Evolutionary conservation across 257 asterid genomes (phyloP).

Genomic region (Solanum neorickii): DNA sequence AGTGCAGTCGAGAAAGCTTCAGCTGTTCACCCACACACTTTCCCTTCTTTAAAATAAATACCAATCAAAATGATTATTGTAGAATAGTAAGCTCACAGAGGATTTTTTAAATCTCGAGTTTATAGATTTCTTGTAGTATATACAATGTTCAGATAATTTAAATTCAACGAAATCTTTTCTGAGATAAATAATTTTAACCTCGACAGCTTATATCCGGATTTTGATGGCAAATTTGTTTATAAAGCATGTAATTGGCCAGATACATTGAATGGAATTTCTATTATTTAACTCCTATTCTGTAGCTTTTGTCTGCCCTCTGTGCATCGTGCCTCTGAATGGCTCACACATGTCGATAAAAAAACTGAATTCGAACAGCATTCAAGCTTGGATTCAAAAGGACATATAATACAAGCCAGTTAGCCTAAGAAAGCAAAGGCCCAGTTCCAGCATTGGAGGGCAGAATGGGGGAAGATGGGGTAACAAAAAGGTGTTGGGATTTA

Average conservation of each 20-base stretch:
- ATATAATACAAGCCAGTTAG: not conserved
- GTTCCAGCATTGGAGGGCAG: not conserved
- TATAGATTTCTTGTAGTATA: not conserved
- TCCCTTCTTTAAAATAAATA: not conserved
- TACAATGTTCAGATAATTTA: not conserved
- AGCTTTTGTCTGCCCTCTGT: not conserved
- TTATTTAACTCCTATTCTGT: no score
- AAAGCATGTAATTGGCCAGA: not conserved
- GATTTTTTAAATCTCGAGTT: not conserved
- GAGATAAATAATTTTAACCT: not conserved
- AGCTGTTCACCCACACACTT: not conserved
- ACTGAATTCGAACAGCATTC: not conserved
- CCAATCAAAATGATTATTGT: not conserved
- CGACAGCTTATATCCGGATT: not conserved
- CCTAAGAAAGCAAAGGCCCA: not conserved
- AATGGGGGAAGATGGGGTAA: not conserved
- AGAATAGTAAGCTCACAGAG: not conserved
- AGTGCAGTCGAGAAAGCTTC: not conserved
- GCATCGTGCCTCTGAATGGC: not conserved
- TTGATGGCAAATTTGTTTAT: not conserved
- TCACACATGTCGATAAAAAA: not conserved
- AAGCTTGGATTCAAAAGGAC: not conserved
- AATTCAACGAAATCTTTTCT: not conserved
- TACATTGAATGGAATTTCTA: not conserved
- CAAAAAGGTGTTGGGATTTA: not conserved